Conservation (phyloP, 805 yeast species). For the Geotrichum ghanense region DNA sequence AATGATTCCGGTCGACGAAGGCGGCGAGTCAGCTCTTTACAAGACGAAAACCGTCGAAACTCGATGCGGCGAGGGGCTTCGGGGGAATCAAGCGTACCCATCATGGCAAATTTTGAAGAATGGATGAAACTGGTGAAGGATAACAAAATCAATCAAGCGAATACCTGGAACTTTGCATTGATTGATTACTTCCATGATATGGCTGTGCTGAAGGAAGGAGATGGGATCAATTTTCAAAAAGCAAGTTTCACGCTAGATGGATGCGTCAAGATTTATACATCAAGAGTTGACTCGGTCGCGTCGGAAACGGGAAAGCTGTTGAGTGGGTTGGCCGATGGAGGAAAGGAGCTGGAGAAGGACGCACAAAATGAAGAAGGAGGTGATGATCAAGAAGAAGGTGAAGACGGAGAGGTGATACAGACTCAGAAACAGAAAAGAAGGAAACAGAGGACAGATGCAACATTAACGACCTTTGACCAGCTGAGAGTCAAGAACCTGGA, state of each 20-base stretch:
- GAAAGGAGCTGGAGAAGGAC: conserved; percentile 11
- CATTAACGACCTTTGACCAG: conserved; percentile 22
- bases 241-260: conserved; percentile 92
- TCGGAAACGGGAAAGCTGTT: conserved; percentile 78
- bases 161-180: conserved; percentile 84
- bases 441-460: conserved; percentile 19
- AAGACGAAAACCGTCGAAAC: background rate
- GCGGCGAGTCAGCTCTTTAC: background rate
- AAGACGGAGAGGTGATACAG: conserved; percentile 11
- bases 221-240: conserved; percentile 74
- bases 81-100: conserved; percentile 7
- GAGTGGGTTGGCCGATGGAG: conserved; percentile 50
- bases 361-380: conserved; percentile 37
- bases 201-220: conserved; percentile 62
- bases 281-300: conserved; percentile 85
- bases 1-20: background rate
- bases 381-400: conserved; percentile 14
- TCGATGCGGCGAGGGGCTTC: background rate
- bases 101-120: conserved; percentile 45
- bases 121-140: conserved; percentile 80
- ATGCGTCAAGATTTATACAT: conserved; percentile 83
- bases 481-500: conserved; percentile 25
- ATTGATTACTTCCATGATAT: conserved; percentile 87
- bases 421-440: conserved; percentile 12
- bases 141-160: conserved; percentile 71